Conservation (phyloP, 805 yeast genomes). For the Candida loeiensis region DNA sequence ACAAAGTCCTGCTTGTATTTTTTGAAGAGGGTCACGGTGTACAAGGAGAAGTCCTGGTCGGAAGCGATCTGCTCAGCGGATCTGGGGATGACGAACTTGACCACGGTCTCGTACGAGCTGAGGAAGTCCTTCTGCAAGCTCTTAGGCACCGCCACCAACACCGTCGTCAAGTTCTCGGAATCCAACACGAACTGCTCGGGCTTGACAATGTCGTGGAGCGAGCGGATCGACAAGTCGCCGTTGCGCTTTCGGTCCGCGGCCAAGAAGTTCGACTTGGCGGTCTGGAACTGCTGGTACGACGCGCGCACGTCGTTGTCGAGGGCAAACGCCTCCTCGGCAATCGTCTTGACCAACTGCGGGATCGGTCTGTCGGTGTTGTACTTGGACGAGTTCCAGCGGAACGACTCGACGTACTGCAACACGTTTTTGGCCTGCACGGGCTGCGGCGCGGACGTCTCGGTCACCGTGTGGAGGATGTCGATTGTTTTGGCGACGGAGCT, state of each 20-base stretch:
- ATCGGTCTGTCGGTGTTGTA: slow-evolving; percentile 83
- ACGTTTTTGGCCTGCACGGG: slow-evolving; percentile 45
- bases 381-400: slow-evolving; percentile 85
- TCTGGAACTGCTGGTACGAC: slow-evolving; percentile 70
- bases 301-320: slow-evolving; percentile 81
- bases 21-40: slow-evolving; percentile 79
- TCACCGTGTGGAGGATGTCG: slow-evolving; percentile 58
- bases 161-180: slow-evolving; percentile 82
- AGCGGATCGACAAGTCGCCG: slow-evolving; percentile 89
- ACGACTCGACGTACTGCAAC: slow-evolving; percentile 64
- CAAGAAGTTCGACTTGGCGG: slow-evolving; percentile 76
- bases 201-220: slow-evolving; percentile 83
- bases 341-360: slow-evolving; percentile 63
- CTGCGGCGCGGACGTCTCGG: slow-evolving; percentile 24
- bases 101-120: slow-evolving; percentile 68
- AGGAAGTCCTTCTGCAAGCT: slow-evolving; percentile 56
- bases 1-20: slow-evolving; percentile 71
- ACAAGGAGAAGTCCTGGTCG: slow-evolving; percentile 73
- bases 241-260: slow-evolving; percentile 91
- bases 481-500: slow-evolving; percentile 67
- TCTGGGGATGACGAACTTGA: slow-evolving; percentile 87
- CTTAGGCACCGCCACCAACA: slow-evolving; percentile 87
- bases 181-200: slow-evolving; percentile 79
- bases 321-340: slow-evolving; percentile 74
- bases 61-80: slow-evolving; percentile 66